Conservation (phyloP, 305 asterid genomes). For the Ruellia speciosa region DNA sequence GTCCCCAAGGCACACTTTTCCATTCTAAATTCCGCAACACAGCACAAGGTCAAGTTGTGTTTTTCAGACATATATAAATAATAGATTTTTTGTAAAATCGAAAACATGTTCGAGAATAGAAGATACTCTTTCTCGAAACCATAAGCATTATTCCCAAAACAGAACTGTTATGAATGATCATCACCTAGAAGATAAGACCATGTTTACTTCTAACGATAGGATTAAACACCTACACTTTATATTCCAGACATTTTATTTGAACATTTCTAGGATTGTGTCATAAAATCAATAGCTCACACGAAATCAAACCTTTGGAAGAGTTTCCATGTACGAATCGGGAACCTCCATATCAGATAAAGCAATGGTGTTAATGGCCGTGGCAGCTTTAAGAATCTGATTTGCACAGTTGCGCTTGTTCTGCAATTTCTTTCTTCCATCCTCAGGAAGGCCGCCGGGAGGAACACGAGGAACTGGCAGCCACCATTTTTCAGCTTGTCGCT, state of each 20-base stretch:
- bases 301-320: conserved; percentile 75
- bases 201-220: too few species aligned
- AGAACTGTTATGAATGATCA: too few species aligned
- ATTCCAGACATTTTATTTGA: too few species aligned
- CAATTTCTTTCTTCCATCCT: conserved; percentile 47
- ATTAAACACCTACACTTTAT: too few species aligned
- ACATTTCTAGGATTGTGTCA: too few species aligned
- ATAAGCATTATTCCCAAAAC: too few species aligned
- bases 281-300: not conserved
- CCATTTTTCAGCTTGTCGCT: conserved; percentile 84
- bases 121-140: too few species aligned
- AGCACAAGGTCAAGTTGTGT: too few species aligned
- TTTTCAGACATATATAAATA: too few species aligned
- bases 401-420: conserved; percentile 68
- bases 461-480: conserved; percentile 96
- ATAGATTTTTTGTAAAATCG: too few species aligned
- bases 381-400: conserved; percentile 89
- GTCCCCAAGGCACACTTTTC: conserved; percentile 81
- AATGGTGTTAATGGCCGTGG: conserved; percentile 57
- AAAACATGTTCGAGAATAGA: too few species aligned
- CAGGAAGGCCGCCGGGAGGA: conserved; percentile 66
- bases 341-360: conserved; percentile 90
- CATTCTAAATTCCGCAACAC: conserved; percentile 63
- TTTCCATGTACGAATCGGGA: conserved; percentile 72
- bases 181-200: too few species aligned